Conservation (phyloP, 2,329 filamentous ascomycete species). For the Torrubiellomyces zombiae region DNA sequence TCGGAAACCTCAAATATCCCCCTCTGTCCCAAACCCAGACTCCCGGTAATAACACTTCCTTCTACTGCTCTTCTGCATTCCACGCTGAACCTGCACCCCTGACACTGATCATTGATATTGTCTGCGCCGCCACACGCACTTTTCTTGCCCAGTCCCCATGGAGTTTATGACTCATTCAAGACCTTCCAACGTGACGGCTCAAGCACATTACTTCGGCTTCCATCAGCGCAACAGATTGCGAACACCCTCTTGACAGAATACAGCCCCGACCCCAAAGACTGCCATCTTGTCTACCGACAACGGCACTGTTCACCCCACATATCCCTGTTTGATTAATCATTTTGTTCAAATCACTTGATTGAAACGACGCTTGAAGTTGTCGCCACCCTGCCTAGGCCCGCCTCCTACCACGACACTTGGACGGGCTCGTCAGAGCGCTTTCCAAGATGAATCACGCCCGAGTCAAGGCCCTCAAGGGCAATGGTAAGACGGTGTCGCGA, state of each 20-base stretch:
- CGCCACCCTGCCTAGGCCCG: neutral
- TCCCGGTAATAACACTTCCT: no score
- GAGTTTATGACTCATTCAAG: constrained; percentile 1
- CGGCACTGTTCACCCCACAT: no score
- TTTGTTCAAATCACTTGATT: no score
- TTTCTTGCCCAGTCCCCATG: constrained; percentile 3
- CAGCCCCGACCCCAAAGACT: no score
- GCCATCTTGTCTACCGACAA: no score
- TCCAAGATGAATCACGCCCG: constrained; percentile 44
- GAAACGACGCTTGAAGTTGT: no score
- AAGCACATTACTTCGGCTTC: constrained; percentile 1
- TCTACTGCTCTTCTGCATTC: neutral
- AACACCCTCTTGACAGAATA: constrained; percentile 2
- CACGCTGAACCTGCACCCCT: no score
- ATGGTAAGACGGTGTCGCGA: constrained; percentile 54
- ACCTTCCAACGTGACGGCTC: neutral
- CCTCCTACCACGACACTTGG: no score
- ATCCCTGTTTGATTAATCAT: no score
- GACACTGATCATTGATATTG: neutral
- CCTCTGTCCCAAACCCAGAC: no score
- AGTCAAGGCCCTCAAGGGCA: constrained; percentile 52
- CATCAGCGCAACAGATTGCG: constrained; percentile 2
- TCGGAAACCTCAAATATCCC: no score
- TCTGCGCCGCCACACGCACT: neutral
- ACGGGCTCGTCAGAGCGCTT: no score